Evolutionary conservation across 345 rosid genomes (phyloP).

Genomic region (Cardamine occulta): DNA sequence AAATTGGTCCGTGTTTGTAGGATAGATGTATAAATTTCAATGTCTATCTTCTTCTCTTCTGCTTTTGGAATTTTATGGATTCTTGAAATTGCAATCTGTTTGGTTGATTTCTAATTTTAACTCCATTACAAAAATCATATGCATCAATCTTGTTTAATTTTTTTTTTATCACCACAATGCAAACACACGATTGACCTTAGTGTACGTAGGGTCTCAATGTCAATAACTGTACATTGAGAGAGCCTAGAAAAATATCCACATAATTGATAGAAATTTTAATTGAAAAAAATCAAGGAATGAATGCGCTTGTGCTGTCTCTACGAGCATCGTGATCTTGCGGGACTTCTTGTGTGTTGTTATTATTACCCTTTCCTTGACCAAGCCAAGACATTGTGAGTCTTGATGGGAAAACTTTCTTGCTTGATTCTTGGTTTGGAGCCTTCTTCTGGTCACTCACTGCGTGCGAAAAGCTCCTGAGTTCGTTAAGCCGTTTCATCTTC

Average conservation of each 20-base stretch:
- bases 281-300: conserved; percentile 31
- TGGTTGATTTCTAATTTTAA: neutral
- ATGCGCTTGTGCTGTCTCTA: conserved; percentile 42
- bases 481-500: conserved; percentile 46
- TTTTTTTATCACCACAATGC: neutral
- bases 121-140: neutral
- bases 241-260: conserved; percentile 11
- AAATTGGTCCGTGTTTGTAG: conserved; percentile 41
- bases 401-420: conserved; percentile 37
- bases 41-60: conserved; percentile 33
- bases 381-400: conserved; percentile 41
- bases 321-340: conserved; percentile 32
- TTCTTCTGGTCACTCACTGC: conserved; percentile 43
- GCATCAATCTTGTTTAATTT: neutral
- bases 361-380: conserved; percentile 40
- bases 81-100: neutral
- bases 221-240: conserved; percentile 13
- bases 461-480: conserved; percentile 44
- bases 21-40: neutral
- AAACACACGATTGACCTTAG: conserved; percentile 18
- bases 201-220: conserved; percentile 26
- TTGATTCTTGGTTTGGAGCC: conserved; percentile 26
- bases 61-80: neutral
- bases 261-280: neutral
- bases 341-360: conserved; percentile 21